Evolutionary conservation across 2,329 filamentous ascomycete genomes (phyloP), one percentile per base, ranked within the genome.

Genomic region (Pseudocercospora crystallina): DNA sequence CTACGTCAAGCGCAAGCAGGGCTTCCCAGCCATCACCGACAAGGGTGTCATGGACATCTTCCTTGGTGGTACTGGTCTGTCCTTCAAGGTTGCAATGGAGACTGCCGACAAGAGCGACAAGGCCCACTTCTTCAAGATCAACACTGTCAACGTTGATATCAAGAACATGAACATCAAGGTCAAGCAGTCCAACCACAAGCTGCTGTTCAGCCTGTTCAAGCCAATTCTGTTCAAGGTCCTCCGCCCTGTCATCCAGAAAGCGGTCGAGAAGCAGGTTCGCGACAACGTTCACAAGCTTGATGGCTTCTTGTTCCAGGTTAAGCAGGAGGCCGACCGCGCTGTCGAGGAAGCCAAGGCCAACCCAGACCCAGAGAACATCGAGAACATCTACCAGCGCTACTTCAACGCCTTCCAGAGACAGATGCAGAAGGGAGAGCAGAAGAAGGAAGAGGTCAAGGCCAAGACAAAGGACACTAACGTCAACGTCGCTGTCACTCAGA

Each of bases 121-220:
- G 26, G 83, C 88, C 63, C 84, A 94, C 70, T 94, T 95, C 74
- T 92, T 97, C 82, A 96, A 96, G 81, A 81, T 97, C 54, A 90
- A 95, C 66, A 91, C 87, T 71, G 87, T 68, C 45, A 57, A 48
- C 20, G 65, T 68, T 44, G 65, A 68, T 51, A 61, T 68, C 54
- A 63, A 66, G 61, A 65, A 68, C 59, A 52, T 68, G 57, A 63
- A 66, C 58, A 85, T 99, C 75, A 96, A 95, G 76, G 72, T 99
- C 59, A 90, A 91, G 80, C 84, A 96, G 78, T 96, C 91, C 45
- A 95, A 86, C 71, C 91, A 97, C 81, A 99, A 96, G 81, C 66
- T 94, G 10, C 79, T 97, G 15, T 96, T 97, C 71, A 77, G 76
- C 47, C 68, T 96, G 33, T 86, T 92, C 78, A 96, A 96, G 80